A percentile compares a stretch with the other conserved stretches of the same genome.
Evolutionary conservation across 805 yeast species (phyloP).

Genomic region (Yarrowia sp.): DNA sequence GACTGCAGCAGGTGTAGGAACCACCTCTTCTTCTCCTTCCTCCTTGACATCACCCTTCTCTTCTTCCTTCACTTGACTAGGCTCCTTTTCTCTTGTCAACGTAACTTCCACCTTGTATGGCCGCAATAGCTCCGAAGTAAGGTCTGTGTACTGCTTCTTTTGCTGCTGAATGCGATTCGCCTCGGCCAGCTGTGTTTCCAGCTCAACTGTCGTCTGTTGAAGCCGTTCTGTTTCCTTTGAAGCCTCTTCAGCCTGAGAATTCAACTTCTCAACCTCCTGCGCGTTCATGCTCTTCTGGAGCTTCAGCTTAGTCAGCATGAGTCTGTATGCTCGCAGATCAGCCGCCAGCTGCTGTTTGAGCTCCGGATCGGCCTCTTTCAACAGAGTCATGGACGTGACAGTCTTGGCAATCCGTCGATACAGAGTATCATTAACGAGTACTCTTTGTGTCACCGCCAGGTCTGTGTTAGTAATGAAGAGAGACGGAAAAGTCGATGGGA

Average conservation of each 20-base stretch:
- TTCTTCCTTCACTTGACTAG: neutral
- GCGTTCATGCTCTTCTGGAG: conserved; percentile 1
- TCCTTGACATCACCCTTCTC: neutral
- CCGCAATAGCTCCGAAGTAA: neutral
- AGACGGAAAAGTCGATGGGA: too few species aligned
- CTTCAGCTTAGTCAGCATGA: conserved; percentile 15
- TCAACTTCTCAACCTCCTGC: conserved; percentile 2
- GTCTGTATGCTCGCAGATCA: conserved; percentile 13
- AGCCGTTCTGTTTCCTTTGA: neutral
- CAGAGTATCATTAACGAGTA: neutral
- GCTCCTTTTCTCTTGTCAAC: conserved; percentile 10
- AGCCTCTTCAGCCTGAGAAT: neutral
- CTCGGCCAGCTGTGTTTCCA: neutral
- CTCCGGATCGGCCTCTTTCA: neutral
- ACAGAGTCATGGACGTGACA: neutral
- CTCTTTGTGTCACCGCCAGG: conserved; percentile 7
- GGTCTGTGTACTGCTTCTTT: conserved; percentile 15
- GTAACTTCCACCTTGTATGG: conserved; percentile 24
- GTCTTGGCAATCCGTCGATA: conserved; percentile 13
- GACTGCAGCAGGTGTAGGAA: neutral
- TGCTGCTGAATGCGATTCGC: conserved; percentile 6
- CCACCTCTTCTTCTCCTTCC: neutral
- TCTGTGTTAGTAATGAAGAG: conserved; percentile 1
- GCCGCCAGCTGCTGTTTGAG: conserved; percentile 9
- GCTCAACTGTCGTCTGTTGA: conserved; percentile 1